Evolutionary conservation across 495 filamentous ascomycete species (phyloP).

Genomic region (Aspergillus hancockii): DNA sequence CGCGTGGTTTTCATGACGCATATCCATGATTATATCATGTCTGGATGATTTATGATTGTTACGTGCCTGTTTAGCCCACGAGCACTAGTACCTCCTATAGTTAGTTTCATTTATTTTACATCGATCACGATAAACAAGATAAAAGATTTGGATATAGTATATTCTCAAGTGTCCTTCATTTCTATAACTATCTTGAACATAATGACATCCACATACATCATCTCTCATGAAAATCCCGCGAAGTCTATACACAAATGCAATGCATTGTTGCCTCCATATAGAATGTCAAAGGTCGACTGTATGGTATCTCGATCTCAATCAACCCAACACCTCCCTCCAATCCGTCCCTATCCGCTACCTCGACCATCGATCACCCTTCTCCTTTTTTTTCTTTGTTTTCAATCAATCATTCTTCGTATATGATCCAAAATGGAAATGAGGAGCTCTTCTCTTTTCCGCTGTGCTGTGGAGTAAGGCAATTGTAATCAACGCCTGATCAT

Average conservation of each 20-base stretch:
- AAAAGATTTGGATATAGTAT: not conserved
- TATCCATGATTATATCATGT: too few relatives aligned
- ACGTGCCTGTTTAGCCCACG: too few relatives aligned
- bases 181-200: not conserved
- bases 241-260: not conserved
- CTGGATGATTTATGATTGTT: too few relatives aligned
- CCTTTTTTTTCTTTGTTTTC: not conserved
- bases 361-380: not conserved
- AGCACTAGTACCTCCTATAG: too few relatives aligned
- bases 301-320: not conserved
- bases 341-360: not conserved
- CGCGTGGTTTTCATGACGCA: too few relatives aligned
- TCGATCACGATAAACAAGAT: too few relatives aligned
- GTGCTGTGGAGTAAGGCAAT: not conserved
- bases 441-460: not conserved
- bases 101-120: too few relatives aligned
- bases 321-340: not conserved
- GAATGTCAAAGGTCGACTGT: not conserved
- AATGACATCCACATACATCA: not conserved
- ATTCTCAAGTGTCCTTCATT: not conserved
- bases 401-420: too few relatives aligned
- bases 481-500: conserved; percentile 15
- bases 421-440: not conserved
- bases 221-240: not conserved
- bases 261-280: not conserved